These are phyloP conservation scores for Phytophthora kernoviae DNA, from an alignment of 352 stramenopile species.

Conservation along the genomic window DNA sequence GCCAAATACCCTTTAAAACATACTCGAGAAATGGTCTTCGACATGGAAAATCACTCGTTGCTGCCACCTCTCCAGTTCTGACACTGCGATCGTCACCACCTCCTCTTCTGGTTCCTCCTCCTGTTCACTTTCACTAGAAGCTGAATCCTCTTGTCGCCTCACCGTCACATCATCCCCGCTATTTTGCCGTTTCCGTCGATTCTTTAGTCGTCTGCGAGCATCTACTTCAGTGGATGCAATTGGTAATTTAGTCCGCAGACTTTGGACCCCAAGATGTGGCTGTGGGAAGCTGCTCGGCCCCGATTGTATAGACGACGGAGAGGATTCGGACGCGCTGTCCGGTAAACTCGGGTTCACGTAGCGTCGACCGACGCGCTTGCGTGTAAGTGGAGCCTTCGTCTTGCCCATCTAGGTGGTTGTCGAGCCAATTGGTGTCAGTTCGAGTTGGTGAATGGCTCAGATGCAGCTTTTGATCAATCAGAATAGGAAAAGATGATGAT, in stretches of 20 bases:
- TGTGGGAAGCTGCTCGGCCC: slow-evolving; percentile 15
- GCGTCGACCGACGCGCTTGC: slow-evolving; percentile 28
- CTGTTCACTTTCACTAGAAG: slow-evolving; percentile 16
- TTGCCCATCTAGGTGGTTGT: slow-evolving; percentile 31
- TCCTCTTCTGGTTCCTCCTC: slow-evolving; percentile 14
- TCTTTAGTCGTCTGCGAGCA: slow-evolving; percentile 1
- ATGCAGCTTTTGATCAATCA: neutral
- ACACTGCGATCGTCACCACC: slow-evolving; percentile 49
- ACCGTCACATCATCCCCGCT: slow-evolving; percentile 16
- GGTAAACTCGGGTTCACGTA: slow-evolving; percentile 14
- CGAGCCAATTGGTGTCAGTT: neutral
- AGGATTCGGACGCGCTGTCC: slow-evolving; percentile 4
- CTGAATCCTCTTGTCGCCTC: slow-evolving; percentile 3
- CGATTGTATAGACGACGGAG: neutral
- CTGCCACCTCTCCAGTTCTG: slow-evolving; percentile 71
- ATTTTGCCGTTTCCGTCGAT: slow-evolving; percentile 25
- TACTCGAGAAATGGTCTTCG: slow-evolving; percentile 74
- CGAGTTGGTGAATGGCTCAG: neutral
- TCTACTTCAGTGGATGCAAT: slow-evolving; percentile 7
- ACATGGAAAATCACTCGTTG: slow-evolving; percentile 60
- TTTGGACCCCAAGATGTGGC: slow-evolving; percentile 2
- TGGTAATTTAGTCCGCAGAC: slow-evolving; percentile 7
- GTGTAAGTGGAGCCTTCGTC: slow-evolving; percentile 39
- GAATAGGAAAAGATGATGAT: neutral
- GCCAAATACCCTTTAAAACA: slow-evolving; percentile 20